A percentile compares a stretch with the other conserved stretches of the same genome.
These are phyloP conservation scores for Lotmaria passim DNA, from an alignment of 208 protist species.

Conservation along the genomic window DNA sequence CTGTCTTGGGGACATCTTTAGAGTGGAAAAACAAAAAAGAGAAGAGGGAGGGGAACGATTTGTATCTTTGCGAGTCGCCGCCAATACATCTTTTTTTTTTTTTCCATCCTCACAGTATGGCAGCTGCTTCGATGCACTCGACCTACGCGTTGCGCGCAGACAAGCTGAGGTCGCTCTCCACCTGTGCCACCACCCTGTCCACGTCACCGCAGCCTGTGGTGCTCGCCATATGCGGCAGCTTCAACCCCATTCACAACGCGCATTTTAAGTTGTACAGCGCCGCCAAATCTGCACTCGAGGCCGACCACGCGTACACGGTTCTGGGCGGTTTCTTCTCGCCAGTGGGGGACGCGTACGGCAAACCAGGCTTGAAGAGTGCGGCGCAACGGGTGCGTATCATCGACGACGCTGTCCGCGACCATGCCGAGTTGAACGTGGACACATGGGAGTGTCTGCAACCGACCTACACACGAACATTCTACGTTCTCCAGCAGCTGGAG, in stretches of 20 bases:
- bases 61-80: too few species aligned
- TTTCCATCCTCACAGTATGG: conserved; percentile 6
- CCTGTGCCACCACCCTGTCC: not conserved
- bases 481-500: conserved; percentile 74
- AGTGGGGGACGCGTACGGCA: conserved; percentile 79
- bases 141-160: conserved; percentile 11
- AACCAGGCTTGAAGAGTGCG: conserved; percentile 57
- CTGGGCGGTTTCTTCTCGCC: conserved; percentile 86
- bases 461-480: conserved; percentile 63
- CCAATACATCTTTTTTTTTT: conserved; percentile 1
- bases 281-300: conserved; percentile 34
- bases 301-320: conserved; percentile 19
- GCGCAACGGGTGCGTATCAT: conserved; percentile 50
- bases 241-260: conserved; percentile 85
- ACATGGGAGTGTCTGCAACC: conserved; percentile 79
- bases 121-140: not conserved
- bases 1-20: too few species aligned
- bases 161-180: conserved; percentile 46
- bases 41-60: too few species aligned
- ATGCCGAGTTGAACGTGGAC: conserved; percentile 62
- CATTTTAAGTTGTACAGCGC: conserved; percentile 71
- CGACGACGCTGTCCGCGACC: conserved; percentile 34
- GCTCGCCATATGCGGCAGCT: conserved; percentile 73
- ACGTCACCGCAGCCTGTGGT: conserved; percentile 42
- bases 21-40: too few species aligned